A percentile compares a stretch with the other conserved stretches of the same genome.
Evolutionary conservation across 495 filamentous ascomycete genomes (phyloP).

Genomic region (Hyphodiscus hymeniophilus): DNA sequence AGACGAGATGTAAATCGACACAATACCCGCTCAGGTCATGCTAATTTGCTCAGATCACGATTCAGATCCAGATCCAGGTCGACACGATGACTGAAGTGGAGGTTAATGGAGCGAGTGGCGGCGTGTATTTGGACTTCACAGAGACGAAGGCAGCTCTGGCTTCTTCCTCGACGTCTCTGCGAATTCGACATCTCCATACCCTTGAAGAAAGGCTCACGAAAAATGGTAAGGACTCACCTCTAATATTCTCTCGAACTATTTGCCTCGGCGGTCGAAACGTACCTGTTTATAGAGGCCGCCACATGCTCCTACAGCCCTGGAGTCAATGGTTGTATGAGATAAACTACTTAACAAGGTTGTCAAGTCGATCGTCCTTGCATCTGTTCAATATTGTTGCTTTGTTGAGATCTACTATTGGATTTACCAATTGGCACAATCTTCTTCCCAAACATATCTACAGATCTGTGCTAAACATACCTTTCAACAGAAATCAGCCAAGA

Average conservation of each 20-base stretch:
- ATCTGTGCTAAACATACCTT: not conserved
- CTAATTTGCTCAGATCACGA: constrained; percentile 6
- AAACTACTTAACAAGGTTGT: no score
- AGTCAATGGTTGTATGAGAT: no score
- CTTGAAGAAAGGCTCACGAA: constrained; percentile 40
- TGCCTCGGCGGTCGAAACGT: no score
- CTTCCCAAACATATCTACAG: no score
- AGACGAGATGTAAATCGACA: not conserved
- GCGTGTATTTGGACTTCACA: constrained; percentile 15
- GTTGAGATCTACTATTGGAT: no score
- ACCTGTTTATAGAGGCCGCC: no score
- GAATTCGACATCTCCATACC: constrained; percentile 33
- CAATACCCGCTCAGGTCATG: constrained; percentile 10
- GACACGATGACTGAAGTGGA: constrained; percentile 25
- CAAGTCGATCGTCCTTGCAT: no score
- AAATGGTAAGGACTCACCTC: constrained; percentile 29
- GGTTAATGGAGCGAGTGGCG: constrained; percentile 16
- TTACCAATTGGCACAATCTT: no score
- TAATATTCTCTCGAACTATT: not conserved
- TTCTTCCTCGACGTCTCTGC: constrained; percentile 39
- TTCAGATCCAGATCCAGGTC: no score
- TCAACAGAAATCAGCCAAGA: constrained; percentile 17
- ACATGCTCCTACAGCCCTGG: not conserved
- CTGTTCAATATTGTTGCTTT: no score
- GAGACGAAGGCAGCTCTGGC: constrained; percentile 30